Evolutionary conservation across 192 early-diverging fungal genomes (phyloP).

Genomic region (Entomortierella parvispora): DNA sequence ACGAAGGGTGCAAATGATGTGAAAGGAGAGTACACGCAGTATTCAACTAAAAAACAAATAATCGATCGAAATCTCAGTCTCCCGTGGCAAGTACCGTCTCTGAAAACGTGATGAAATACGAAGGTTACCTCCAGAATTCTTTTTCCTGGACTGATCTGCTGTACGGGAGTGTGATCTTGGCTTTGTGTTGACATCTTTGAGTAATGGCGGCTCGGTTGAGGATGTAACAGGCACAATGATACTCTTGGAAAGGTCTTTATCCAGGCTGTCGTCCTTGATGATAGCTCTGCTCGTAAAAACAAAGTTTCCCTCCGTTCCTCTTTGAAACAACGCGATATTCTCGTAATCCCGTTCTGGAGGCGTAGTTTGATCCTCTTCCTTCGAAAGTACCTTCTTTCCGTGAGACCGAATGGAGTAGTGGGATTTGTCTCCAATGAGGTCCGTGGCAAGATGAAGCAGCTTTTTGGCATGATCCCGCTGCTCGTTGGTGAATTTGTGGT

Average conservation of each 20-base stretch:
- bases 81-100: background rate
- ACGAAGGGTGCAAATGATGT: constrained; percentile 63
- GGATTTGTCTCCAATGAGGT: constrained; percentile 35
- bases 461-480: constrained; percentile 23
- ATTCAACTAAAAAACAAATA: constrained; percentile 51
- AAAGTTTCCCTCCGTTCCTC: constrained; percentile 53
- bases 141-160: constrained; percentile 27
- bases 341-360: constrained; percentile 29
- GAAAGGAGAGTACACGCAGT: constrained; percentile 58
- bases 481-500: background rate
- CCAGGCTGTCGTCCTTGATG: constrained; percentile 23
- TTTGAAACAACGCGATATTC: constrained; percentile 56
- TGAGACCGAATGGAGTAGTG: constrained; percentile 50
- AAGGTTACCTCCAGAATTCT: constrained; percentile 36
- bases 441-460: constrained; percentile 29
- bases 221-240: constrained; percentile 18
- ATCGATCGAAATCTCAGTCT: background rate
- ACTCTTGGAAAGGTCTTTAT: constrained; percentile 14
- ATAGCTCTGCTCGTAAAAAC: constrained; percentile 51
- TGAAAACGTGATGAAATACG: background rate
- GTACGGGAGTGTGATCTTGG: constrained; percentile 29
- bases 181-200: constrained; percentile 45
- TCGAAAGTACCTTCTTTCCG: constrained; percentile 40
- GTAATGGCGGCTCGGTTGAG: constrained; percentile 32
- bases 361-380: constrained; percentile 25